Evolutionary conservation across 148 eudicot species (phyloP).

Genomic region (Arbutus unedo): DNA sequence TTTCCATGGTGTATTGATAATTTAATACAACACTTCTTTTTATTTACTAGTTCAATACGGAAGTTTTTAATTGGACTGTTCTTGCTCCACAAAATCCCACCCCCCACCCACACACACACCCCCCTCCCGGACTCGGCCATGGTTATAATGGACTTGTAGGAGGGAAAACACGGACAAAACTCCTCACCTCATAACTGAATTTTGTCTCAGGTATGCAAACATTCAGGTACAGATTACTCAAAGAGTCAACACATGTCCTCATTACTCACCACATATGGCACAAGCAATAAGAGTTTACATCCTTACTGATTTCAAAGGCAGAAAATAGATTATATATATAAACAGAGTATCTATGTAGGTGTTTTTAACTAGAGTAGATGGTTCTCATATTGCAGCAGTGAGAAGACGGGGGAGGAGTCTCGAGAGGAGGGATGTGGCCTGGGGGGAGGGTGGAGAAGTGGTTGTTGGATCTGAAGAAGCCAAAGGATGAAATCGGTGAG

Average conservation of each 20-base stretch:
- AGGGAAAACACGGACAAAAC: not conserved
- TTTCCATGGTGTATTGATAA: not conserved
- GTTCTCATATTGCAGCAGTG: not conserved
- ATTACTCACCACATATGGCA: not conserved
- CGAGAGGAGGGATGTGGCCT: not conserved
- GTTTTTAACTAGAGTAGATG: too few species aligned
- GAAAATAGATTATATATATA: not conserved
- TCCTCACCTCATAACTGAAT: not conserved
- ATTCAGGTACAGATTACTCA: not conserved
- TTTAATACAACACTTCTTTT: not conserved
- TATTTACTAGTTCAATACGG: not conserved
- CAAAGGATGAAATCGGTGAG: not conserved
- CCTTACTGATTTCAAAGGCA: not conserved
- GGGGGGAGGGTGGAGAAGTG: not conserved
- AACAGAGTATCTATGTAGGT: too few species aligned
- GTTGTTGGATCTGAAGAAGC: not conserved
- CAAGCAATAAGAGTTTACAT: not conserved
- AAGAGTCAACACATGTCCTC: not conserved
- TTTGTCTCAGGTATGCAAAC: not conserved
- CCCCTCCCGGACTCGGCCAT: not conserved
- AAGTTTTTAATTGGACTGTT: not conserved
- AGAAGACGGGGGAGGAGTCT: not conserved
- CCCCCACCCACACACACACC: too few species aligned
- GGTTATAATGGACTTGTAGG: too few species aligned
- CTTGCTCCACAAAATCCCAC: too few species aligned